These are phyloP conservation scores for Wickerhamomyces chambardii DNA, from an alignment of 805 yeast genomes.

Conservation along the genomic window DNA sequence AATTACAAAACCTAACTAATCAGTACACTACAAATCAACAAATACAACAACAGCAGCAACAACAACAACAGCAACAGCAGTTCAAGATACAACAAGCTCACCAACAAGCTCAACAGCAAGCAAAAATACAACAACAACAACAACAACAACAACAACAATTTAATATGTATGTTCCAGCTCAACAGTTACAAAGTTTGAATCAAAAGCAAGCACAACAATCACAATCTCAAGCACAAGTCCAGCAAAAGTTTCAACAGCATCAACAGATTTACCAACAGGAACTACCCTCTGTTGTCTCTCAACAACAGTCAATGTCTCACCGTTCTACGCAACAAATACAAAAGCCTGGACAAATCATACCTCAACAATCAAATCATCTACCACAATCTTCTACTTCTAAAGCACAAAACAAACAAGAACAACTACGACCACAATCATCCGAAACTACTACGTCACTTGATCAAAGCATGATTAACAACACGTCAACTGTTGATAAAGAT, in stretches of 20 bases:
- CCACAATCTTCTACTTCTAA: constrained; percentile 9
- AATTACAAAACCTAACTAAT: too few relatives aligned
- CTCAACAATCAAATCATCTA: constrained; percentile 11
- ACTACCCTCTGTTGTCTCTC: too few relatives aligned
- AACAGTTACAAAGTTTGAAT: neutral
- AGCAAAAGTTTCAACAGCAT: too few relatives aligned
- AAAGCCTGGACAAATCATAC: constrained; percentile 1
- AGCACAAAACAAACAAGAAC: constrained; percentile 7
- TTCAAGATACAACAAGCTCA: neutral
- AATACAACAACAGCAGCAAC: constrained; percentile 10
- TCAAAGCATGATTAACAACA: too few relatives aligned
- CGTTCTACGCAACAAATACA: too few relatives aligned
- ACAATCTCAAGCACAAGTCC: neutral
- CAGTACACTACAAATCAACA: constrained; percentile 31
- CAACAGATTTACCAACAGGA: too few relatives aligned
- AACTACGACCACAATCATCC: constrained; percentile 2
- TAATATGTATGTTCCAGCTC: too few relatives aligned
- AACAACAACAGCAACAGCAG: constrained; percentile 2
- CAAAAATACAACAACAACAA: constrained; percentile 1
- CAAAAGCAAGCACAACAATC: constrained; percentile 1
- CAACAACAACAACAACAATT: constrained; percentile 3
- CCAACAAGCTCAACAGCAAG: neutral
- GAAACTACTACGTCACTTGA: neutral
- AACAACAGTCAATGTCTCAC: too few relatives aligned
- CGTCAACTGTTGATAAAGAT: neutral